Evolutionary conservation across 2,329 filamentous ascomycete species (phyloP), one percentile per base, ranked within the genome.

Genomic region (Pseudogymnoascus sp.): DNA sequence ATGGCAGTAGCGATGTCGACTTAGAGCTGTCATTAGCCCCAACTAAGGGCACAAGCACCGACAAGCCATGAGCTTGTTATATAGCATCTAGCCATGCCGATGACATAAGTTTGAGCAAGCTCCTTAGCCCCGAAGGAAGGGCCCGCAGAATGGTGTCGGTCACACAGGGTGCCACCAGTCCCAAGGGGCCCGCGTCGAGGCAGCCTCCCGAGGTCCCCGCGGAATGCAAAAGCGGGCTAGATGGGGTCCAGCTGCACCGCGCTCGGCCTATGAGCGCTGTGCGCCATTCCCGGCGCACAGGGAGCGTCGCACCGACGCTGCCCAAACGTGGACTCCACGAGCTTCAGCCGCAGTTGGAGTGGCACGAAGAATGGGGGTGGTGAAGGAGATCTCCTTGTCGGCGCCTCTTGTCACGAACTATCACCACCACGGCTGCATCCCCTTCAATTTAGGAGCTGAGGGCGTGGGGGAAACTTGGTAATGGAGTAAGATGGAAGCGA

Each of bases 261-360:
- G 51, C 51, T 34, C 51, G 29, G 29, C 51, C 51, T 57, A 57
- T 57, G 51, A 34, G 26, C 8, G 51, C 26, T 14, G 6, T 2
- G 11, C 26, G 51, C 51, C 26, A 57, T 57, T 57, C 51, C 51
- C 51, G 51, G 29, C 29, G n/a, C 51, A 34, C 51, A 18, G 51
- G 29, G 51, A 57, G 29, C 51, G 51, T 57, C 51, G 16, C 29
- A 57, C 51, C 10, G 51, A 29, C 51, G n/a, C 10, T 57, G 51
- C 29, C 29, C 51, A 57, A 57, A 57, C 51, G 51, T 57, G 51
- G 51, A 57, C 29, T 57, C 51, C 51, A 57, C 29, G 51, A 57
- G 51, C 26, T 34, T 57, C 51, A 57, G 51, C 51, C 51, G 51
- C 51, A 57, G 29, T 57, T 57, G 51, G n/a, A 34, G 29, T 57